Evolutionary conservation across 2,329 filamentous ascomycete genomes (phyloP).

Genomic region (Samsoniella hepiali): DNA sequence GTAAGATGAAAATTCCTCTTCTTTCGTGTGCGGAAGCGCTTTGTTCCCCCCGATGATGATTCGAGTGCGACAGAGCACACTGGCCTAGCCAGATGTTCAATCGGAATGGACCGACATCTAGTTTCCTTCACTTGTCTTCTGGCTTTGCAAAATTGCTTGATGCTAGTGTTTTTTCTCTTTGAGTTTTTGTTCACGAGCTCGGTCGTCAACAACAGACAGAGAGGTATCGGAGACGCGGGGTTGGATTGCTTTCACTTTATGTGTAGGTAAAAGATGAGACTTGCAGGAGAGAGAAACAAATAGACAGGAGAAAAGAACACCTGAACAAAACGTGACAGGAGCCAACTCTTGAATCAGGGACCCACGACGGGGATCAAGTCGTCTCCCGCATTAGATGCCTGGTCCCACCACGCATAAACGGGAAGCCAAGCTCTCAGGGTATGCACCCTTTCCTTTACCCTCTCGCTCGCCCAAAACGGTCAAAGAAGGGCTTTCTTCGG

Average conservation of each 20-base stretch:
- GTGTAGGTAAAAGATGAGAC: not conserved
- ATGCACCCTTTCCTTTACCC: not conserved
- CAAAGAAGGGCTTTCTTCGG: not conserved
- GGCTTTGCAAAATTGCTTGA: not conserved
- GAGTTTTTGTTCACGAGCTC: not conserved
- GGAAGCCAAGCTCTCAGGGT: constrained; percentile 11
- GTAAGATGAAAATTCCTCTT: not conserved
- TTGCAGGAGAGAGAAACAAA: constrained; percentile 7
- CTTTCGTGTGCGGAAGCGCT: not conserved
- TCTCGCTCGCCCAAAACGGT: not conserved
- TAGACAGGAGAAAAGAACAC: not conserved
- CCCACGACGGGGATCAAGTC: constrained; percentile 2
- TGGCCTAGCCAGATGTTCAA: constrained; percentile 16
- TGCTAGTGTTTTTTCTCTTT: not conserved
- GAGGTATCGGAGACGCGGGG: not conserved
- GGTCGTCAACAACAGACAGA: not conserved
- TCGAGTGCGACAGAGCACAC: constrained; percentile 2
- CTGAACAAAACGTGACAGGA: constrained; percentile 9
- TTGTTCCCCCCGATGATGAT: not conserved
- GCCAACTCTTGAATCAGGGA: constrained; percentile 14
- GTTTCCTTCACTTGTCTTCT: not conserved
- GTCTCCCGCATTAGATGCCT: not conserved
- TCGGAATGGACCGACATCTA: constrained; percentile 11
- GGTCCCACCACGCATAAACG: constrained; percentile 15
- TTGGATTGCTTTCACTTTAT: not conserved